phyloP scores from a whole-genome alignment of 352 stramenopile species.

The Labyrinthula sp. region DNA sequence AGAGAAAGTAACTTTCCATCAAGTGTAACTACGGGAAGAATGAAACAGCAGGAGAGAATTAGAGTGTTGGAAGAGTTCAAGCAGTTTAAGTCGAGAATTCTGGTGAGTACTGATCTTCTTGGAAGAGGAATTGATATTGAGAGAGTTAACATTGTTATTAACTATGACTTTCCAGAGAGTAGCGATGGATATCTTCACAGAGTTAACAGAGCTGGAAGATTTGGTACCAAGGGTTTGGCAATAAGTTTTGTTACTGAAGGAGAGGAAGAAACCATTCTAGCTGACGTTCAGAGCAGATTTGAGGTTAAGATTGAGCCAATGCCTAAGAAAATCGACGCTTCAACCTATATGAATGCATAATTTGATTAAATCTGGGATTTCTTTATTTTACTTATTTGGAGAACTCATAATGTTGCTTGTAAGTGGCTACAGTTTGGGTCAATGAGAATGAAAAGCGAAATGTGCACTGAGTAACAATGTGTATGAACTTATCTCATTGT shows the following conservation, averaged over 20 bases:
- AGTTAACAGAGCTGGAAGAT: conserved; percentile 84
- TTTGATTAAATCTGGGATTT: no score
- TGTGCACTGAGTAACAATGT: no score
- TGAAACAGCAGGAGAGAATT: conserved; percentile 92
- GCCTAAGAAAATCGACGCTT: conserved; percentile 96
- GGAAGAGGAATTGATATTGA: conserved; percentile 99
- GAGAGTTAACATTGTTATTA: conserved; percentile 99
- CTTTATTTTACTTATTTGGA: no score
- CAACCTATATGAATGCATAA: conserved; percentile 73
- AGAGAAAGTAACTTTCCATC: conserved; percentile 99
- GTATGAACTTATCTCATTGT: no score
- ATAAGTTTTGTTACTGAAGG: conserved; percentile 98
- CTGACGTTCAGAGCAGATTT: conserved; percentile 94
- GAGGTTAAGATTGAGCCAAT: conserved; percentile 97
- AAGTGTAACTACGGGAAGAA: conserved; percentile 92
- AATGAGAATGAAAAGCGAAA: no score
- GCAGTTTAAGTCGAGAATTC: conserved; percentile 96
- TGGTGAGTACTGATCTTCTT: conserved; percentile 98
- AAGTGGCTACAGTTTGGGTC: no score
- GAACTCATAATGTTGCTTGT: no score
- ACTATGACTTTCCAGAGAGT: conserved; percentile 97
- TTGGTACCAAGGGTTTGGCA: conserved; percentile 97
- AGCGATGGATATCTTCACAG: conserved; percentile 97
- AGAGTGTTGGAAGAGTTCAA: conserved; percentile 98
- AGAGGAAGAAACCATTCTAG: conserved; percentile 87